These are phyloP conservation scores for Thozetella sp. DNA, from an alignment of 495 filamentous ascomycete species.

Conservation along the genomic window DNA sequence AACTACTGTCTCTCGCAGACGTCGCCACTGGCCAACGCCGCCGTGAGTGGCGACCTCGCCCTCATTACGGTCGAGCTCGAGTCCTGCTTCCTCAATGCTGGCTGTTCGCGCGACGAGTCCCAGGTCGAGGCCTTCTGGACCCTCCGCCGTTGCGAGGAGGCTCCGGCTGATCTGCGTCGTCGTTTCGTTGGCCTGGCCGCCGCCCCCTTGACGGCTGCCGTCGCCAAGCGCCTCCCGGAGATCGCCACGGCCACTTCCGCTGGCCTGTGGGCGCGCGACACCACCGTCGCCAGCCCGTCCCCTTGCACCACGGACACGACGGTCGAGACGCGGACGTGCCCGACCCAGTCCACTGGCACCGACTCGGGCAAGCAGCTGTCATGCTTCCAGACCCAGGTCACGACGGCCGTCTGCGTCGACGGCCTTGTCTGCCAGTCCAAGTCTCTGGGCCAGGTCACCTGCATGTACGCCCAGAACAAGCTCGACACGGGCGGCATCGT, in stretches of 20 bases:
- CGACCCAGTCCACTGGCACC: slow-evolving; percentile 32
- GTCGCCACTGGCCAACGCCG: slow-evolving; percentile 1
- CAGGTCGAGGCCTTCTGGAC: slow-evolving; percentile 30
- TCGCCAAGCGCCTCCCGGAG: background rate
- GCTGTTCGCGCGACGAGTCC: slow-evolving; percentile 37
- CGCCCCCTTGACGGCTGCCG: background rate
- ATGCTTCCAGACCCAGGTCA: slow-evolving; percentile 34
- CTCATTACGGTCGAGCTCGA: slow-evolving; percentile 26
- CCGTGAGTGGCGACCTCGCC: slow-evolving; percentile 2
- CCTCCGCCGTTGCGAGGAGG: slow-evolving; percentile 27
- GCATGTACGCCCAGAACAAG: slow-evolving; percentile 40
- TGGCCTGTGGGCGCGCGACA: background rate
- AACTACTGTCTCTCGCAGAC: slow-evolving; percentile 34
- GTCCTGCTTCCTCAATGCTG: slow-evolving; percentile 35
- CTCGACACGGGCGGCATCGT: slow-evolving; percentile 37
- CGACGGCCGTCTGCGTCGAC: slow-evolving; percentile 37
- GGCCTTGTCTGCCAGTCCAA: slow-evolving; percentile 43
- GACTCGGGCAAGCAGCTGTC: slow-evolving; percentile 24
- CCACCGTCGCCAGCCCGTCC: background rate
- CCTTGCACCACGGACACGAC: background rate
- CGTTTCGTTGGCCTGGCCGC: slow-evolving; percentile 10
- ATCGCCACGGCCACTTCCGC: background rate
- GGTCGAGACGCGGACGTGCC: slow-evolving; percentile 30
- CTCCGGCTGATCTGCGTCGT: slow-evolving; percentile 28
- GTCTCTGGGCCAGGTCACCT: slow-evolving; percentile 29